These are phyloP conservation scores for Davidsoniella eucalypti DNA, from an alignment of 2,329 filamentous ascomycete species.

Conservation along the genomic window DNA sequence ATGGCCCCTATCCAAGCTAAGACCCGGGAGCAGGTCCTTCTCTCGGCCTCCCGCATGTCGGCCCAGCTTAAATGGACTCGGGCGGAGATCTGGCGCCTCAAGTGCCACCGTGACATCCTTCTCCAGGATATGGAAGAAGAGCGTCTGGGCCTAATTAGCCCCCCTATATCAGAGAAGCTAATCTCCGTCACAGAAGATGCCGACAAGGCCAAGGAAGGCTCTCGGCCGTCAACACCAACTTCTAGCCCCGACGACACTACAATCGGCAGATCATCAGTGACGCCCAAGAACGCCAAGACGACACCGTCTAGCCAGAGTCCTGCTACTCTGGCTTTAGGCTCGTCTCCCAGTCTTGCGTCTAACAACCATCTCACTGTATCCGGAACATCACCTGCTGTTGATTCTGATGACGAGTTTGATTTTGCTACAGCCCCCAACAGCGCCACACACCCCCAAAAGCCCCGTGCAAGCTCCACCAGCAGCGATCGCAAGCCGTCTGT, in stretches of 20 bases:
- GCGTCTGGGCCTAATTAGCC: constrained; percentile 12
- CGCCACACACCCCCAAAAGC: constrained; percentile 15
- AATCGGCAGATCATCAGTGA: too few species aligned
- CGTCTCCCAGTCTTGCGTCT: background rate
- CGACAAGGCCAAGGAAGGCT: background rate
- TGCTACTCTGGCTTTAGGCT: background rate
- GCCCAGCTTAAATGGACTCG: constrained; percentile 88
- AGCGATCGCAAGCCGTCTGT: too few species aligned
- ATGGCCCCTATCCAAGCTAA: constrained; percentile 83
- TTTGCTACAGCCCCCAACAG: constrained; percentile 27
- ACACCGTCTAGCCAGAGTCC: constrained; percentile 4
- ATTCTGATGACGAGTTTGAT: constrained; percentile 8
- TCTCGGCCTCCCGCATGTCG: constrained; percentile 67
- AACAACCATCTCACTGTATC: background rate
- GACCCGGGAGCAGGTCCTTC: constrained; percentile 71
- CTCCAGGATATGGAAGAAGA: constrained; percentile 76
- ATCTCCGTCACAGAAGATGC: constrained; percentile 7
- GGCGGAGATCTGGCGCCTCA: constrained; percentile 82
- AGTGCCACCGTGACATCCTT: constrained; percentile 79
- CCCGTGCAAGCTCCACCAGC: background rate
- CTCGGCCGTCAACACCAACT: constrained; percentile 6
- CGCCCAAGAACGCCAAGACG: background rate
- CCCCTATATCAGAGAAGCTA: background rate
- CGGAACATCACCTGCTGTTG: background rate
- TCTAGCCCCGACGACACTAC: background rate